Conservation (phyloP, 192 early-diverging fungal species). For the Backusella circina region DNA sequence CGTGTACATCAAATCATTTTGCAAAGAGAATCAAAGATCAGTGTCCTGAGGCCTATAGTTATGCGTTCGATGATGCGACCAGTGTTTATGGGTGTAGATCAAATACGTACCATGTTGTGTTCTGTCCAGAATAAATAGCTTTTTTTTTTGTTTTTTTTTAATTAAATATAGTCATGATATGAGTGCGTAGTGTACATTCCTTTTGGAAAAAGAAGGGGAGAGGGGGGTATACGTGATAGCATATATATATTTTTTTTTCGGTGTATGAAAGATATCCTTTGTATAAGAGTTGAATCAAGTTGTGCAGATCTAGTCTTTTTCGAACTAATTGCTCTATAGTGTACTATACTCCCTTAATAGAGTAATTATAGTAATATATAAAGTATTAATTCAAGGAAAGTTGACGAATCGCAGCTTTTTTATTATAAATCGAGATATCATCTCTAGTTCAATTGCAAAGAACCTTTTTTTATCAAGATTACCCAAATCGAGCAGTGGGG, state of each 20-base stretch:
- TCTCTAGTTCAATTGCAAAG: too few species aligned
- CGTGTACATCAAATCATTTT: slow-evolving; percentile 22
- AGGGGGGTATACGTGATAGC: background rate
- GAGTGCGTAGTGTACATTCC: background rate
- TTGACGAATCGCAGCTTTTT: background rate
- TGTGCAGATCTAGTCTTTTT: background rate
- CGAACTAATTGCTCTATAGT: background rate
- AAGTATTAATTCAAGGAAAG: background rate
- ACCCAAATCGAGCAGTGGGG: background rate
- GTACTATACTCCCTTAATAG: background rate
- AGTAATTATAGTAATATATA: background rate
- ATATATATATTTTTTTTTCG: background rate
- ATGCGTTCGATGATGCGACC: slow-evolving; percentile 27
- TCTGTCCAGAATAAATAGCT: slow-evolving; percentile 19
- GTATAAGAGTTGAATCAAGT: background rate
- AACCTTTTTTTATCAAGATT: too few species aligned
- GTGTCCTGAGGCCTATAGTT: slow-evolving; percentile 28
- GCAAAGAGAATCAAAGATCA: slow-evolving; percentile 22
- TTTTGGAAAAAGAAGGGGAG: background rate
- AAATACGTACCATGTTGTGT: slow-evolving; percentile 14
- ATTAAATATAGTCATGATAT: background rate
- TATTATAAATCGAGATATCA: background rate
- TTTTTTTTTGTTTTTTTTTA: background rate
- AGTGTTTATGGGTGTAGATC: slow-evolving; percentile 24
- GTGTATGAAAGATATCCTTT: background rate